Conservation (phyloP, 352 stramenopile species). For the Phytophthora crassamura region DNA sequence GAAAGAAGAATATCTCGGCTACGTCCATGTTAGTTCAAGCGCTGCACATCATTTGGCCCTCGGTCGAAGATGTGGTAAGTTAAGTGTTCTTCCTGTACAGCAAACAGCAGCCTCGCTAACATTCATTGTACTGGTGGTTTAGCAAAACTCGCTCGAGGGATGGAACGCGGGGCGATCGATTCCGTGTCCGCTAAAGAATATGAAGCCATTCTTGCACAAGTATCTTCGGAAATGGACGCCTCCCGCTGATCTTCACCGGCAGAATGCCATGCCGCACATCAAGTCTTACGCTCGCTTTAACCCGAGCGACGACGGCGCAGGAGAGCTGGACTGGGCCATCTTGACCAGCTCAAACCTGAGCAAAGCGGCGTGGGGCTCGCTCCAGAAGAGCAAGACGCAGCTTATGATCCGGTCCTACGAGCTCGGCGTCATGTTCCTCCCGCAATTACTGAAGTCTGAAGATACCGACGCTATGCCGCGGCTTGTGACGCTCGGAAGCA, state of each 20-base stretch:
- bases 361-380: slow-evolving; percentile 78
- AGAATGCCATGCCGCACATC: slow-evolving; percentile 87
- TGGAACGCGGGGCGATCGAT: slow-evolving; percentile 77
- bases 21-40: slow-evolving; percentile 50
- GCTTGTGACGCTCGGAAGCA: slow-evolving; percentile 50
- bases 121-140: neutral
- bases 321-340: slow-evolving; percentile 71
- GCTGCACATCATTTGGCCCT: slow-evolving; percentile 85
- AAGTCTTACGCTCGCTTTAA: slow-evolving; percentile 81
- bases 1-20: slow-evolving; percentile 42
- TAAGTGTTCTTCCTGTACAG: neutral
- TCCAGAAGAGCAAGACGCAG: slow-evolving; percentile 80
- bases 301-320: slow-evolving; percentile 27
- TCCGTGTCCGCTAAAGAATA: slow-evolving; percentile 84
- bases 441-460: slow-evolving; percentile 29
- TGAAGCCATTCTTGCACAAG: slow-evolving; percentile 89
- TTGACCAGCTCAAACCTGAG: slow-evolving; percentile 87
- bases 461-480: slow-evolving; percentile 8
- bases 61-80: slow-evolving; percentile 78
- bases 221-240: slow-evolving; percentile 84
- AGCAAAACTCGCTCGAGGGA: slow-evolving; percentile 84
- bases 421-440: slow-evolving; percentile 78
- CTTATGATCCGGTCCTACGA: slow-evolving; percentile 89
- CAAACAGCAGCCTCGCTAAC: too few species aligned
- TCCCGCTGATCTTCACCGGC: slow-evolving; percentile 53